Conservation (phyloP, 495 filamentous ascomycete species). For the Jackrogersella multiformis region DNA sequence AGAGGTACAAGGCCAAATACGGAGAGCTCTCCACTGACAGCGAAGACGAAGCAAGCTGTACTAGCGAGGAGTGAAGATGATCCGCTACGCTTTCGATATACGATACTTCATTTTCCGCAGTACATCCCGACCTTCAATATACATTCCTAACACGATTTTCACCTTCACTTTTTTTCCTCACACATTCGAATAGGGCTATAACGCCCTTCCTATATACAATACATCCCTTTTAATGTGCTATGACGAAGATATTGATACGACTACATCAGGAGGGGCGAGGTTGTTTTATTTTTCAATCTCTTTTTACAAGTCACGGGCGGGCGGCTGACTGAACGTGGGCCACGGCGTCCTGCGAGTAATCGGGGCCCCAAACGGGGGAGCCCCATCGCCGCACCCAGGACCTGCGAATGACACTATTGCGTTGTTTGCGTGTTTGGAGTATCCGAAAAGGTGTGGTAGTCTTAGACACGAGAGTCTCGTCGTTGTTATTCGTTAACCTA, state of each 20-base stretch:
- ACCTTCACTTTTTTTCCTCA: conserved; percentile 20
- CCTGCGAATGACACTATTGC: background rate
- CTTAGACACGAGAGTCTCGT: background rate
- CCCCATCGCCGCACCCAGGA: background rate
- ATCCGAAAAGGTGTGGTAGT: conserved; percentile 11
- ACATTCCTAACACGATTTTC: conserved; percentile 5
- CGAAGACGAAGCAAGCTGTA: conserved; percentile 42
- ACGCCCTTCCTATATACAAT: conserved; percentile 33
- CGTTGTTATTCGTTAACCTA: background rate
- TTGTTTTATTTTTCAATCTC: conserved; percentile 15
- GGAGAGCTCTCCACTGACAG: conserved; percentile 48
- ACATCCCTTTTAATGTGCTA: conserved; percentile 34
- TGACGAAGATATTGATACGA: conserved; percentile 38
- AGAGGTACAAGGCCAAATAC: conserved; percentile 58
- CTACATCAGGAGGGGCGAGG: conserved; percentile 3
- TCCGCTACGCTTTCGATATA: background rate
- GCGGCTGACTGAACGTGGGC: conserved; percentile 10
- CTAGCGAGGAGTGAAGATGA: conserved; percentile 43
- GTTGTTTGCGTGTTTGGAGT: background rate
- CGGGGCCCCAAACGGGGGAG: background rate
- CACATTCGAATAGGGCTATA: conserved; percentile 8
- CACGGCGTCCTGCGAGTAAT: conserved; percentile 16
- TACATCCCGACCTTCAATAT: background rate
- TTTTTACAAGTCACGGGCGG: conserved; percentile 1
- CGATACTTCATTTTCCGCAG: conserved; percentile 7